A percentile compares a stretch with the other conserved stretches of the same genome.
phyloP scores from a whole-genome alignment of 768 basidiomycete species.

The Suillus fuscotomentosus region DNA sequence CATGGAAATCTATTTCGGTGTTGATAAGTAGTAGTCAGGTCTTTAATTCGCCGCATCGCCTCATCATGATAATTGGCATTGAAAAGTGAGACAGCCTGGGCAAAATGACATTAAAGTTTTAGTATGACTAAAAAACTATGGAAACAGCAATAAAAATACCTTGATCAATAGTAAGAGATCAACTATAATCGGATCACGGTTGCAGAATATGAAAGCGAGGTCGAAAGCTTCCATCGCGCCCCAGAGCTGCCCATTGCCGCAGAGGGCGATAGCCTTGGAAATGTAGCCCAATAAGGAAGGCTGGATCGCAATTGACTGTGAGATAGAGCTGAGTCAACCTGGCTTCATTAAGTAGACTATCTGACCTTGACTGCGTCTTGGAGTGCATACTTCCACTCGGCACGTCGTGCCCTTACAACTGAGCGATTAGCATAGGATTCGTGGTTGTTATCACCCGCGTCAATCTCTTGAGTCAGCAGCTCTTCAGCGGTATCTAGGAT shows the following conservation, averaged over 20 bases:
- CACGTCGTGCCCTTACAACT: background rate
- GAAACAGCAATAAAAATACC: background rate
- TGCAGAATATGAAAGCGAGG: background rate
- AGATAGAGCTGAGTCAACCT: background rate
- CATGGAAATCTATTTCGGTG: background rate
- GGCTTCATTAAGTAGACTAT: background rate
- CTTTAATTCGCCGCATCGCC: background rate
- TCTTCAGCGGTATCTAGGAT: background rate
- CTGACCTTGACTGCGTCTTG: background rate
- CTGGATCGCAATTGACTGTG: background rate
- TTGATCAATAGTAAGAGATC: background rate
- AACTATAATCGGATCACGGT: background rate
- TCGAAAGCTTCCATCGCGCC: background rate
- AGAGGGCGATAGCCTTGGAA: background rate
- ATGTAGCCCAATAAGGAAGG: background rate
- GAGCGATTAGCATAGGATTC: background rate
- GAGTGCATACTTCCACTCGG: background rate
- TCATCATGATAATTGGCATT: background rate
- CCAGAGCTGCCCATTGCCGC: background rate
- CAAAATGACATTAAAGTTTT: background rate
- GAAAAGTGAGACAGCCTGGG: background rate
- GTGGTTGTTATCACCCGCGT: background rate
- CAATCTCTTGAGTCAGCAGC: background rate
- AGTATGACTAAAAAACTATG: background rate
- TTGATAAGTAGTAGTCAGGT: background rate